Base-by-base conservation (phyloP, 176 grass and related monocot species). In the Carex cristatella region DNA sequence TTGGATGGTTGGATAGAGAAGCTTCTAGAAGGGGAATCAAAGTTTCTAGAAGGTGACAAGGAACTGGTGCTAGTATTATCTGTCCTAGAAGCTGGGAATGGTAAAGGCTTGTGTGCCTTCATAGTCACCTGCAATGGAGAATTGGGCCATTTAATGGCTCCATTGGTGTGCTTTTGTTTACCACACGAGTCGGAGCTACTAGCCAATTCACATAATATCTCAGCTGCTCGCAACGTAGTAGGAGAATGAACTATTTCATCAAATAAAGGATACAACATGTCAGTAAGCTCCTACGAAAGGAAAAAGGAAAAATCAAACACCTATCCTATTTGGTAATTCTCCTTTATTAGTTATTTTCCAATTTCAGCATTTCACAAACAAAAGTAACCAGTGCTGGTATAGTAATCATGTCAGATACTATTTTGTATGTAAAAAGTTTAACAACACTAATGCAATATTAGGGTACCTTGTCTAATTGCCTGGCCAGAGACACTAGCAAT, bases 151-250 rank as follows among this genome's bases (percentile, higher is more conserved):
- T 94, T 91, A 38, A 89, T 88, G 84, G 87, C 74, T 57, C 90
- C 90, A n/a, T 87, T 70, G 65, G 80, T 83, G 78, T 82, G 83
- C 69, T 80, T 89, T 61, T 88, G 91, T 27, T 71, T 56, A 79
- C 18, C 88, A 55, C 85, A 88, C 32, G 61, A 62, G 69, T 84
- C 87, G 2, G 84, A 80, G 67, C 81, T 81, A 46, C 80, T 89
- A 79, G 61, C 70, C 69, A 99, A 94, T 54, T 92, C 91, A 86
- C 88, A 86, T 87, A 99, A 83, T 91, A 92, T 99, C 30, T 95
- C 91, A 72, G 96, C 96, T 68, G 96, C 96, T 54, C 27, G 81
- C 19, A 88, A 10, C 15, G 83, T 44, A 79, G 62, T 85, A 51
- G 85, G 86, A 2, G 90, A 84, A 84, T 82, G 46, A 59, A 61